Evolutionary conservation across 768 basidiomycete genomes (phyloP), one percentile per base, ranked within the genome.

Genomic region (Trametes gibbosa): DNA sequence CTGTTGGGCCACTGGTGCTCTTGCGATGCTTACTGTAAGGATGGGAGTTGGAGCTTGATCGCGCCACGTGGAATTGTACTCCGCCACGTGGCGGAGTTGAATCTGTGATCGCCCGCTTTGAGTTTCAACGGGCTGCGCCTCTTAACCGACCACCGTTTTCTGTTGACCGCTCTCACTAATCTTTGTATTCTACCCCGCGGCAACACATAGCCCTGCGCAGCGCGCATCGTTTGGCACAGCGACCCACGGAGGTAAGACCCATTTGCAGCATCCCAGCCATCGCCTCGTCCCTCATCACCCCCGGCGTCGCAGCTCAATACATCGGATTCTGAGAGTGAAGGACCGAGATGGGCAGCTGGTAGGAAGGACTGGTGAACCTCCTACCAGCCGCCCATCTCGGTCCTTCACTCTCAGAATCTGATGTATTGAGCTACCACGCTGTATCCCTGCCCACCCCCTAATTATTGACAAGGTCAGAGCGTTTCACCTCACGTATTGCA

Each of bases 131-230:
- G 23, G n/a, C n/a, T 24, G 23, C 56, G n/a, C 40, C 43, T 24
- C 37, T 46, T 32, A 32, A 17, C 29, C 35, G 29, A 34, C 19
- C 57, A 43, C 23, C 32, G 34, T 46, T 32, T 39, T 27, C 49
- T 10, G 29, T 32, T 32, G 49, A 32, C 34, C 46, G 3, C 50
- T 56, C 25, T 23, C 39, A 27, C 19, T 40, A 25, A n/a, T 12
- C 54, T 45, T 41, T 65, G 61, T 62, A 65, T 53, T 57, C 59
- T 58, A 50, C 52, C 37, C 35, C 49, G 42, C 51, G 37, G 34
- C 35, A 49, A 47, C 51, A 21, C 54, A 58, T 53, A 52, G 52
- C 63, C 47, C 51, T 58, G 66, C 66, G 66, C 66, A 67, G 66
- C 34, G 66, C 66, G 66, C 66, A 67, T 34, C 21, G 45, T 57